Conservation (phyloP, 495 filamentous ascomycete species). For the Evansstolkia leycettana region DNA sequence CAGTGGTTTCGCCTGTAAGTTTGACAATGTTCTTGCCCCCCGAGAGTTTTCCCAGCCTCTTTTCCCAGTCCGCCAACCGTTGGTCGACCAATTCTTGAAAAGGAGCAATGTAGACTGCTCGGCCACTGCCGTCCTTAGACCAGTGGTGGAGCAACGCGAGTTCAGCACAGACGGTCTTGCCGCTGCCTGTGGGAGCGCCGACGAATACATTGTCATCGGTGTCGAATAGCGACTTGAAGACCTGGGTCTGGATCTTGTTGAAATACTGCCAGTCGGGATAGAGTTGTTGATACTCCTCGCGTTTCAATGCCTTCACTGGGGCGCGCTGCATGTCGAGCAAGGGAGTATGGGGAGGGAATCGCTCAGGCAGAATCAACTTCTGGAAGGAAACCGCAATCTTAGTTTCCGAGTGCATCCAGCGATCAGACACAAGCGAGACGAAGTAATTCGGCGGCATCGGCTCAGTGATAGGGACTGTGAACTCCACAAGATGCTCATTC, state of each 20-base stretch:
- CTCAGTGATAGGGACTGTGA: constrained; percentile 91
- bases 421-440: constrained; percentile 82
- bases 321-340: constrained; percentile 83
- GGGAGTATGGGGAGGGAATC: constrained; percentile 88
- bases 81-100: constrained; percentile 89
- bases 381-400: constrained; percentile 89
- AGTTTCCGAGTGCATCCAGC: constrained; percentile 97
- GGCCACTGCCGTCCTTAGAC: constrained; percentile 53
- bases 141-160: constrained; percentile 85
- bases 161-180: constrained; percentile 95
- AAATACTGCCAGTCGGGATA: constrained; percentile 83
- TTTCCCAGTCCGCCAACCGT: constrained; percentile 70
- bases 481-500: constrained; percentile 95
- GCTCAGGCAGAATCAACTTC: constrained; percentile 85
- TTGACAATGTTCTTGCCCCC: constrained; percentile 91
- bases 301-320: constrained; percentile 78
- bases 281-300: constrained; percentile 64
- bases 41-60: constrained; percentile 54
- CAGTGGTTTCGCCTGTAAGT: constrained; percentile 84
- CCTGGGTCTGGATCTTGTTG: constrained; percentile 96
- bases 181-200: constrained; percentile 79
- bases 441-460: constrained; percentile 99
- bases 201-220: constrained; percentile 90
- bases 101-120: constrained; percentile 89
- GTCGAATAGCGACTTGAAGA: constrained; percentile 83